Evolutionary conservation across 805 yeast species (phyloP).

Genomic region (Ogataea parapolymorpha): DNA sequence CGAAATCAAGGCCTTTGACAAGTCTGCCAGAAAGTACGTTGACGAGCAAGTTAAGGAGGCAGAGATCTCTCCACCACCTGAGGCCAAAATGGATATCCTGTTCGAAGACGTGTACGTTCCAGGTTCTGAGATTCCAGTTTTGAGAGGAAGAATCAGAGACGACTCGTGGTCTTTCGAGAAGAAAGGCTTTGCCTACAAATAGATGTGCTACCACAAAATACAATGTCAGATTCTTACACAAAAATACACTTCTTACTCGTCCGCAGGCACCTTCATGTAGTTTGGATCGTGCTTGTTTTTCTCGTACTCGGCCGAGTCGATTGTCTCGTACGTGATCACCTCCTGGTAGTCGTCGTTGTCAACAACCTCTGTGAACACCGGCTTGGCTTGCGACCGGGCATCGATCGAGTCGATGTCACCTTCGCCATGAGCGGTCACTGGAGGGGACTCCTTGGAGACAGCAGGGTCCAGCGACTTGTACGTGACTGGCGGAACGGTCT

Average conservation of each 20-base stretch:
- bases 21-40: conserved; percentile 92
- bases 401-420: conserved; percentile 25
- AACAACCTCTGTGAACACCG: conserved; percentile 32
- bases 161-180: conserved; percentile 72
- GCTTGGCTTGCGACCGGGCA: conserved; percentile 20
- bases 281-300: conserved; percentile 45
- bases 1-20: conserved; percentile 91
- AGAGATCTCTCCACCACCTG: conserved; percentile 92
- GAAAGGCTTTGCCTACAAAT: conserved; percentile 39
- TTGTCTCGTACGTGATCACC: conserved; percentile 44
- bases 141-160: conserved; percentile 95
- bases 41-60: conserved; percentile 94
- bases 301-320: conserved; percentile 45
- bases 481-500: conserved; percentile 21
- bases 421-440: conserved; percentile 9
- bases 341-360: conserved; percentile 31
- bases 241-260: conserved; percentile 14
- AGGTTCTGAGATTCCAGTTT: conserved; percentile 87
- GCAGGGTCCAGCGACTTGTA: conserved; percentile 5
- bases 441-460: not conserved
- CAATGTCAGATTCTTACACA: conserved; percentile 10
- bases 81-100: conserved; percentile 88
- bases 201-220: conserved; percentile 9
- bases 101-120: conserved; percentile 96
- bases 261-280: conserved; percentile 38